Evolutionary conservation across 495 filamentous ascomycete genomes (phyloP), one percentile per base, ranked within the genome.

Genomic region (Recurvomyces mirabilis): DNA sequence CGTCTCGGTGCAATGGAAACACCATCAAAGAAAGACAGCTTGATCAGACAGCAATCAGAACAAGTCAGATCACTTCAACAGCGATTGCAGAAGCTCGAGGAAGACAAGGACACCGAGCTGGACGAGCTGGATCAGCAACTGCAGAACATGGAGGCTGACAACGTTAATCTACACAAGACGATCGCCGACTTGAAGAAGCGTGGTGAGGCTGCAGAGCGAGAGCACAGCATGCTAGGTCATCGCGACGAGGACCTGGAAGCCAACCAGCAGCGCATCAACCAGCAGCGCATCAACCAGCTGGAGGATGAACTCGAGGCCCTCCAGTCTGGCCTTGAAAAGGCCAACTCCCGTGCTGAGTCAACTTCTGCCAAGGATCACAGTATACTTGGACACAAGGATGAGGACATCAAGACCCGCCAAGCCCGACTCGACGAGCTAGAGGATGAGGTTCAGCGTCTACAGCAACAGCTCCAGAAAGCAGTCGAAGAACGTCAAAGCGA

Each of bases 1-100:
- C 45, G 50, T 4, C 40, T 56, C n/a, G 45, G 49, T 12, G 49
- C 50, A 9, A 51, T 56, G 38, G 53, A 56, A 37, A 53, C 53
- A 12, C 53, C 53, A 10, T 45, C 46, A 13, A 54, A 50, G 51
- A 50, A 54, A 17, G 41, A 54, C 24, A 31, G 46, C n/a, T 22
- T 54, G 9, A 5, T 54, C 11, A 43, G 45, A 45, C 49, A 56
- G 41, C 49, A 56, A 23, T 46, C 41, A 13, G 49, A 56, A 36
- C 46, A 53, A 29, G 38, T 49, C 9, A 44, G 46, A 14, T 20
- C 41, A 14, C 24, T 56, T 17, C 44, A 56, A 25, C 41, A 49
- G 24, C 25, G 23, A 11, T 19, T 56, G 25, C 39, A 43, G 11
- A 49, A 46, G 36, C 23, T 56, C 3, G 44, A 49, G 35, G 43